Conservation (phyloP, 106 monocot species). For the Dendrobium nobile region DNA sequence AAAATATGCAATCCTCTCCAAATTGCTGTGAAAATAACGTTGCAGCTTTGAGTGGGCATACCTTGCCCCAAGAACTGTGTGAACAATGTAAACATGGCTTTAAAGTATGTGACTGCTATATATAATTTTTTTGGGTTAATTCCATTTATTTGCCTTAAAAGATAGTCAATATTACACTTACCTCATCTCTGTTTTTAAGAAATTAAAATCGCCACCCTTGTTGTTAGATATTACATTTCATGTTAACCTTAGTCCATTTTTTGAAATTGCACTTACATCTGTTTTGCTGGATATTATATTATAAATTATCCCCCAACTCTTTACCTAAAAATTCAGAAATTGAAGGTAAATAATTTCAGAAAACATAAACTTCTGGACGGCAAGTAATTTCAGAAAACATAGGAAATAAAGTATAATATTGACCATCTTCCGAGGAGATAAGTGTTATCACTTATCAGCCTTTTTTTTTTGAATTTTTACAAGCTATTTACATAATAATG, state of each 20-base stretch:
- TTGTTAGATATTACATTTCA: not conserved
- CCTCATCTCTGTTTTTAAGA: not conserved
- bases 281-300: not conserved
- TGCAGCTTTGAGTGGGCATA: constrained; percentile 15
- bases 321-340: not conserved
- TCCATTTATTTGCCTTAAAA: not conserved
- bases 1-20: constrained; percentile 38
- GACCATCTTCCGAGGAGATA: not conserved
- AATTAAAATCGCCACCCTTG: not conserved
- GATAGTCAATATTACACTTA: not conserved
- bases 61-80: constrained; percentile 47
- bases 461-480: not conserved
- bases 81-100: constrained; percentile 61
- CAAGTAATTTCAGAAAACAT: not conserved
- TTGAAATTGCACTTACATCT: not conserved
- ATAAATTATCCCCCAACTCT: not conserved
- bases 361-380: not conserved
- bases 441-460: not conserved
- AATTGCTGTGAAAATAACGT: constrained; percentile 8
- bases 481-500: not conserved
- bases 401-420: not conserved
- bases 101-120: constrained; percentile 39
- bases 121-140: not conserved
- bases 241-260: not conserved
- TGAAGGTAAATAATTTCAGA: not conserved